Percentiles rank a stretch among this genome's conserved stretches.
Evolutionary conservation across 306 rosid genomes (phyloP).

Genomic region (Quercus glauca): DNA sequence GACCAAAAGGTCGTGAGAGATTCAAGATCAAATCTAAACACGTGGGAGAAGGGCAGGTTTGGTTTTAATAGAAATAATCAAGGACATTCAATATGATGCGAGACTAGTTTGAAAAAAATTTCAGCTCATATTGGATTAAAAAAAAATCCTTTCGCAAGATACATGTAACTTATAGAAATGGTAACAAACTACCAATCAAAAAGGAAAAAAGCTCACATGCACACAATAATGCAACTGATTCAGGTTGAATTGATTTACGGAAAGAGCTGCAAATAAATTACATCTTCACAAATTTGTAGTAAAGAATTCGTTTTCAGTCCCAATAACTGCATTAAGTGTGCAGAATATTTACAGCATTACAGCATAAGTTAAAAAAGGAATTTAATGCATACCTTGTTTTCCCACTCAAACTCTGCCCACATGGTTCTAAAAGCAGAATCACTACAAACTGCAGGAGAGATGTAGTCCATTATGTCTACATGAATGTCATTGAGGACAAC

Average conservation of each 20-base stretch:
- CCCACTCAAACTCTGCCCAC: constrained; percentile 99
- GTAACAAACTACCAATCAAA: too few species aligned
- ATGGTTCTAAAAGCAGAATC: constrained; percentile 89
- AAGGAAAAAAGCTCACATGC: too few species aligned
- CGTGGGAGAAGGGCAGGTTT: too few species aligned
- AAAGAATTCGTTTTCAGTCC: not conserved
- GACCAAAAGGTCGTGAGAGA: not conserved
- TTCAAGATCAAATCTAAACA: not conserved
- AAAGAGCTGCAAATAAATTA: not conserved
- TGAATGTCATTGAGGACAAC: constrained; percentile 97
- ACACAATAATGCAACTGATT: too few species aligned
- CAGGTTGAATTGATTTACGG: not conserved
- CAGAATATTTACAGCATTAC: not conserved
- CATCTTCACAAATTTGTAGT: not conserved
- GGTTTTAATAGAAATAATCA: too few species aligned
- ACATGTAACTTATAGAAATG: too few species aligned
- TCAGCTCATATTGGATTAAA: too few species aligned
- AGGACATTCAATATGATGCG: too few species aligned
- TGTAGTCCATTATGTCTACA: constrained; percentile 99
- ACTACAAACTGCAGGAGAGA: constrained; percentile 92
- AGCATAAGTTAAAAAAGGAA: not conserved
- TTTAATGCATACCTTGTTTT: constrained; percentile 74
- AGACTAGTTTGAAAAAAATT: too few species aligned
- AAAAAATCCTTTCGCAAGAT: too few species aligned
- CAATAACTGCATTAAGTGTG: not conserved